Base-by-base conservation (phyloP, 345 rosid genomes). In the Corymbia maculata region DNA sequence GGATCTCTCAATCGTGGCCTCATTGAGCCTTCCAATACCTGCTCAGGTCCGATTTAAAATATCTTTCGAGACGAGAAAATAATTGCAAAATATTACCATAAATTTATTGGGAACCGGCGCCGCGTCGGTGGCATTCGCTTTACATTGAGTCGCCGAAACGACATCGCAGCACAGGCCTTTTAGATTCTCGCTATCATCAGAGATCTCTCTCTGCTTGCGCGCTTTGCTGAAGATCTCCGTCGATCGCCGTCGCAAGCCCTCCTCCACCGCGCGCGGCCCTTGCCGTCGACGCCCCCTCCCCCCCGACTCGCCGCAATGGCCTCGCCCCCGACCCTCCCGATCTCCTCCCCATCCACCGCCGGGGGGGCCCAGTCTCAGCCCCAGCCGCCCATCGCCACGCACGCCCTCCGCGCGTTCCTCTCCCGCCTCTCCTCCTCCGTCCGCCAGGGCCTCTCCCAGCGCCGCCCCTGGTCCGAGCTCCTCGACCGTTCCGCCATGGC, bases 381-480 rank as follows among this genome's bases (percentile, higher is more conserved):
- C 13, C 98, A 95, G 84, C 94, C 96, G 1, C 95, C 97, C 21
- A 94, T 94, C 86, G 94, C 95, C 88, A 95, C 97, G 5, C 96
- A 95, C 3, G 99, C 98, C 6, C 89, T 97, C 91, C 97, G 97
- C 28, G 85, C 92, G 26, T 95, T 95, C 94, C 66, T 95, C 92
- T 92, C 97, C 10, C 97, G 97, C 44, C 92, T 97, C 90, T 88
- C 96, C 51, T 88, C 95, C 79, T 95, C 96, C 85, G 90, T 94
- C 95, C 96, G 98, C 44, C 93, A 90, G 3, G 95, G 95, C 80
- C 89, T 96, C 89, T 95, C 99, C 13, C 96, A 93, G 88, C 95
- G 99, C 86, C 99, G 97, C 16, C 98, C 98, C 3, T 95, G 98
- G 98, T 86, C 86, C 55, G 99, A 96, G 84, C 94, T 96, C 52